Base-by-base conservation (phyloP, 305 asterid species). In the Stenogyne calaminthoides region DNA sequence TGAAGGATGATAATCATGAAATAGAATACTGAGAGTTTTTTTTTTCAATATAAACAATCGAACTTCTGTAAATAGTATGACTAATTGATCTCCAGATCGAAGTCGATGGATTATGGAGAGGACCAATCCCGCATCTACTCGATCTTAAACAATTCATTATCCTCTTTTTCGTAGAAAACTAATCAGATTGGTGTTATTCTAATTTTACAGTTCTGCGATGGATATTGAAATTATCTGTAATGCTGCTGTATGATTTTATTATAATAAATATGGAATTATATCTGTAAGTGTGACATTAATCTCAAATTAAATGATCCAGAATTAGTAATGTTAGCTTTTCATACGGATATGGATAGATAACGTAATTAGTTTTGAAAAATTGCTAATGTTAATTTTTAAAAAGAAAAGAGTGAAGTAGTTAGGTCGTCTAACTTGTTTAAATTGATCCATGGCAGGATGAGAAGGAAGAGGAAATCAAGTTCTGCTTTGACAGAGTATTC, bases 401-500 rank as follows among this genome's bases (percentile, higher is more conserved):
- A 4, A 46, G 5, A 46, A 46, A 46, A 46, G 18, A 14, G 8
- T 46, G 2, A 0, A n/a, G 8, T n/a, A 44, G 16, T 11, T 12
- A 44, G 54, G 18, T 8, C 51, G 61, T 51, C 40, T 54, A 34
- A 64, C 18, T 0, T 71, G 69, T 57, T 56, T 70, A 64, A 40
- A 34, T 44, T 63, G 46, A 73, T 76, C 37, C 67, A 20, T 78
- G 70, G 44, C 71, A 91, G 98, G 96, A 88, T 73, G 96, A 88
- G 68, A 92, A 91, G 83, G 90, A 87, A 70, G 96, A 87, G 75
- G 96, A 92, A 74, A 70, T 75, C 11, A 88, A 86, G 66, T 90
- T 92, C 70, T 82, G 67, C 70, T 90, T 92, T 16, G 96, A 92
- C 72, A 84, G 82, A 77, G 96, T 90, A 68, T 92, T 92, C 85